Percentiles rank a stretch among this genome's conserved stretches.
These are phyloP conservation scores for Epichloe amarillans DNA, from an alignment of 2,329 filamentous ascomycete genomes.

Conservation along the genomic window DNA sequence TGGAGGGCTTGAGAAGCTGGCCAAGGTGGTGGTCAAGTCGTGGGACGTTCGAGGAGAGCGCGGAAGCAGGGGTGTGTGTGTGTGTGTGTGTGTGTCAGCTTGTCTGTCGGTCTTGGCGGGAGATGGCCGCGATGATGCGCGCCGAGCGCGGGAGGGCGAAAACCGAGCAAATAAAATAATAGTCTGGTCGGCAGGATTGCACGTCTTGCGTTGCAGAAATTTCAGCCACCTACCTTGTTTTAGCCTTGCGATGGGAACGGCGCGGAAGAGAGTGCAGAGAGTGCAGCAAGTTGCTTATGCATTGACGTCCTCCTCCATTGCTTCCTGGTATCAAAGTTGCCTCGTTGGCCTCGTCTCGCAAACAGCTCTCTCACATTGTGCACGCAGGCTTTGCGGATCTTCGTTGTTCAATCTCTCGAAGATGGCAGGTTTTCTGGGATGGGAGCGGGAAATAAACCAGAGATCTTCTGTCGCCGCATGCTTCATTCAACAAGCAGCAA, in stretches of 20 bases:
- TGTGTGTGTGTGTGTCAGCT: constrained; percentile 1
- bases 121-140: not conserved
- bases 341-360: too few relatives aligned
- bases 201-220: not conserved
- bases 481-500: not conserved
- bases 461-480: not conserved
- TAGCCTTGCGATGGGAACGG: not conserved
- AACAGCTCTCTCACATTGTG: not conserved
- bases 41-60: constrained; percentile 3
- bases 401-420: not conserved
- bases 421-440: not conserved
- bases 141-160: not conserved
- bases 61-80: constrained; percentile 5
- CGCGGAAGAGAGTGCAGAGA: not conserved
- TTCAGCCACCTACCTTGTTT: not conserved
- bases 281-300: not conserved
- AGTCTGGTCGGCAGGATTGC: too few relatives aligned
- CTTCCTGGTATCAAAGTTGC: not conserved
- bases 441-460: not conserved
- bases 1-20: constrained; percentile 2
- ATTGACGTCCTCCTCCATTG: not conserved
- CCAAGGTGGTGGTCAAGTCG: not conserved
- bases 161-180: not conserved
- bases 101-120: not conserved
- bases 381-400: not conserved